phyloP scores from a whole-genome alignment of 2,329 filamentous ascomycete species.

The Geosmithia morbida region DNA sequence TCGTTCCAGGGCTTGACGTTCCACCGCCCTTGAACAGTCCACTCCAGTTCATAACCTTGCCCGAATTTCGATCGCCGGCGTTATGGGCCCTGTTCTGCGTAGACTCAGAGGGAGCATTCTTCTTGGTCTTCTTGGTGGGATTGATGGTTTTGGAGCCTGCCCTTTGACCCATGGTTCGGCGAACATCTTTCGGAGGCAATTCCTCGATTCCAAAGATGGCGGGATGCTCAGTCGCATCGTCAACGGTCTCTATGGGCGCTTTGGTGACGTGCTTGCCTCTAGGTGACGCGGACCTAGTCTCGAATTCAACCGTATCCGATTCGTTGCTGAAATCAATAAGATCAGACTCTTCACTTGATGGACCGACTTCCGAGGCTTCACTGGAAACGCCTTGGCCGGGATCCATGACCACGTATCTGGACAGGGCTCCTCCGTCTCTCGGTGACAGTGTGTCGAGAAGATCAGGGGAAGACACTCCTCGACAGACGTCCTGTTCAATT shows the following conservation, averaged over 20 bases:
- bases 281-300: background rate
- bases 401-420: background rate
- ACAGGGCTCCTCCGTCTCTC: background rate
- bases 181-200: background rate
- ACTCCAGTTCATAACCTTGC: background rate
- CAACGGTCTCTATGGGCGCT: background rate
- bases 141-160: background rate
- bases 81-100: too few relatives aligned
- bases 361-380: background rate
- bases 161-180: background rate
- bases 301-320: background rate
- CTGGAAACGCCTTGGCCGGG: background rate
- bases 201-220: slow-evolving; percentile 1
- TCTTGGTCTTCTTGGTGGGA: background rate
- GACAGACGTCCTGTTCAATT: background rate
- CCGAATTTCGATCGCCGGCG: too few relatives aligned
- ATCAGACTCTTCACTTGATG: background rate
- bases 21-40: background rate
- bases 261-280: background rate
- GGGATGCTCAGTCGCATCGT: background rate
- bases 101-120: background rate
- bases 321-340: background rate
- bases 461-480: background rate
- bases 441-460: background rate
- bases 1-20: too few relatives aligned